Percentiles rank a stretch among this genome's conserved stretches.
phyloP scores from a whole-genome alignment of 1,284 basidiomycete species.

The Ustilago loliicola region DNA sequence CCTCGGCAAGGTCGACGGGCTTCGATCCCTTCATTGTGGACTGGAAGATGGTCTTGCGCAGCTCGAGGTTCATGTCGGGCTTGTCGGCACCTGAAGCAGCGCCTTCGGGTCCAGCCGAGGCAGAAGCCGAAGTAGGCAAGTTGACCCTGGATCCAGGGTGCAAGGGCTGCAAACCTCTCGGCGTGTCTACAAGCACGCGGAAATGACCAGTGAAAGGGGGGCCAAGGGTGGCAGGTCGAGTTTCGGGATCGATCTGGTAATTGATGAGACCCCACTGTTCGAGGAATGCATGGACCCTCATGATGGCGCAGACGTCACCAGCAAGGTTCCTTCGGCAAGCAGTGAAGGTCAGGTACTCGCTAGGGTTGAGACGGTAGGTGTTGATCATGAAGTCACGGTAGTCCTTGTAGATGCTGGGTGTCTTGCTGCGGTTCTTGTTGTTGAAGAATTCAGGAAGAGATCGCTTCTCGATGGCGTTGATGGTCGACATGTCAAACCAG shows the following conservation, averaged over 20 bases:
- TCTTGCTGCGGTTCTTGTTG: slow-evolving; percentile 86
- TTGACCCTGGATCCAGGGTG: slow-evolving; percentile 77
- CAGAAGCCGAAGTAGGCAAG: slow-evolving; percentile 25
- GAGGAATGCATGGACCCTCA: slow-evolving; percentile 98
- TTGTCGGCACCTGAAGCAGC: slow-evolving; percentile 73
- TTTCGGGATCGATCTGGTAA: slow-evolving; percentile 99
- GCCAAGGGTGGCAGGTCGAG: slow-evolving; percentile 90
- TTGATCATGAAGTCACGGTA: slow-evolving; percentile 99
- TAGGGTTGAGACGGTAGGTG: slow-evolving; percentile 92
- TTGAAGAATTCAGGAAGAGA: slow-evolving; percentile 99
- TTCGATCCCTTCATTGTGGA: slow-evolving; percentile 66
- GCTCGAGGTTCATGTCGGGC: slow-evolving; percentile 72
- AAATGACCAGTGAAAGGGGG: slow-evolving; percentile 99
- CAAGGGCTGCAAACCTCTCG: slow-evolving; percentile 92
- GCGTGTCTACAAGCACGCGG: slow-evolving; percentile 96
- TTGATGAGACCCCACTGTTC: slow-evolving; percentile 99
- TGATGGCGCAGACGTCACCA: slow-evolving; percentile 97
- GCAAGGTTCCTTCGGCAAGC: slow-evolving; percentile 95
- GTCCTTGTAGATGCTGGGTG: slow-evolving; percentile 97
- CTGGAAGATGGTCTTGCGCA: slow-evolving; percentile 67
- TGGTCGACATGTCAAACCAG: slow-evolving; percentile 96
- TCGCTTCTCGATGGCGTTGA: slow-evolving; percentile 91
- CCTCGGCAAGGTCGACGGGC: slow-evolving; percentile 63
- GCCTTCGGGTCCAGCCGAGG: slow-evolving; percentile 16
- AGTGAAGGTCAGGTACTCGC: slow-evolving; percentile 97